Evolutionary conservation across 257 asterid genomes (phyloP), one percentile per base, ranked within the genome.

Genomic region (Cordia subcordata): DNA sequence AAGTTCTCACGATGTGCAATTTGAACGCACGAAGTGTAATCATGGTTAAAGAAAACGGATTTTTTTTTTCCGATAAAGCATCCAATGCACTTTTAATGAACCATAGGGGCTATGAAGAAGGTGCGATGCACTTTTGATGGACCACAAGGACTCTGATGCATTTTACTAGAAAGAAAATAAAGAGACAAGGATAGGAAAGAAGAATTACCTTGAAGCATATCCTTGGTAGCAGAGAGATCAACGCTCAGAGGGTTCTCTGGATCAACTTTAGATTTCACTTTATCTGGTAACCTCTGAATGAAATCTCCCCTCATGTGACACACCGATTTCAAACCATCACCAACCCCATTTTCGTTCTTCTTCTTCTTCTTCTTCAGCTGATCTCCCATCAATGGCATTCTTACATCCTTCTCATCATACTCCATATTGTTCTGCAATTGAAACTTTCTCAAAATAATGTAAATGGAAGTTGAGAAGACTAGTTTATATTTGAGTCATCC

Each of bases 281-380:
- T 80, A 0, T 76, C 61, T 5, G 85, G 85, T 70, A 76, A 68
- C 16, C 64, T 73, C 18, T 56, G 66, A 22, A 80, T 19, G 65
- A 80, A 79, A 58, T 79, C 80, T 22, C 66, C 55, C 52, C 55
- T 73, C 68, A 70, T 42, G 61, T 55, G 68, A 67, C 68, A 66
- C 73, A 75, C 70, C 55, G 66, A 51, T 16, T 62, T 75, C 55
- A 20, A 17, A 1, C 1, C 17, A 57, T 12, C 4, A 18, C 5
- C 16, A 13, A 15, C n/a, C 17, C 21, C 62, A 5, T 44, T 11
- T 38, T 19, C 4, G 32, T 44, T 22, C 55, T 15, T 13, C 14
- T 44, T 23, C 9, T 45, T 44, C 22, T 13, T 9, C 45, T 39
- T n/a, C n/a, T n/a, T n/a, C n/a, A n/a, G n/a, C n/a, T n/a, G n/a